phyloP scores from a whole-genome alignment of 2,329 filamentous ascomycete species.

The Didymella pomorum region DNA sequence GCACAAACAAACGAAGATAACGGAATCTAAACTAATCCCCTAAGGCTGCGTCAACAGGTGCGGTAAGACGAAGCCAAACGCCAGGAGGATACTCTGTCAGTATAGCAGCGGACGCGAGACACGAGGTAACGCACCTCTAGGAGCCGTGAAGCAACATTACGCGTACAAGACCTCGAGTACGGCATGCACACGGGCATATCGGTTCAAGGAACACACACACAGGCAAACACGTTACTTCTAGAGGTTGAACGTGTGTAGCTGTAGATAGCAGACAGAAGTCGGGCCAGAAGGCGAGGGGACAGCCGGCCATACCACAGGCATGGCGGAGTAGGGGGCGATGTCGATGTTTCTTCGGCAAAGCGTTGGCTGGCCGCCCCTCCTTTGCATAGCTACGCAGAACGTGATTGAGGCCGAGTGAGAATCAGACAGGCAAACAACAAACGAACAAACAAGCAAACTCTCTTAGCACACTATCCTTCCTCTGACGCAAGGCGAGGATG shows the following conservation, averaged over 20 bases:
- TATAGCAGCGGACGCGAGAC: neutral
- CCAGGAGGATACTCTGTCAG: no score
- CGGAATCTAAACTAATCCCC: neutral
- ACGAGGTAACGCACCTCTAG: no score
- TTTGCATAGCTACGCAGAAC: no score
- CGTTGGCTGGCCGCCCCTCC: no score
- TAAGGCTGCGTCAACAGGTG: neutral
- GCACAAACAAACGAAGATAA: neutral
- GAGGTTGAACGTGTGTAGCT: no score
- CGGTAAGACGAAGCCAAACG: neutral
- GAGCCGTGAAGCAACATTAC: no score
- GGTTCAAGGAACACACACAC: no score
- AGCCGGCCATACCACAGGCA: conserved; percentile 3
- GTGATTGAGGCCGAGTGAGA: neutral
- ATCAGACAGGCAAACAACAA: neutral
- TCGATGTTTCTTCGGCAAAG: no score
- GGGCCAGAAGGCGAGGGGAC: neutral
- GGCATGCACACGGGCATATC: no score
- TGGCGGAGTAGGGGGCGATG: conserved; percentile 1
- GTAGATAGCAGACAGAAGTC: no score
- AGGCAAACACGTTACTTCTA: no score
- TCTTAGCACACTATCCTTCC: neutral
- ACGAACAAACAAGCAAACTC: neutral
- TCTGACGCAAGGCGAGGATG: neutral
- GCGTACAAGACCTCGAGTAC: no score